Conservation (phyloP, 1,284 basidiomycete genomes). For the Cryptococcus jaspeensis region DNA sequence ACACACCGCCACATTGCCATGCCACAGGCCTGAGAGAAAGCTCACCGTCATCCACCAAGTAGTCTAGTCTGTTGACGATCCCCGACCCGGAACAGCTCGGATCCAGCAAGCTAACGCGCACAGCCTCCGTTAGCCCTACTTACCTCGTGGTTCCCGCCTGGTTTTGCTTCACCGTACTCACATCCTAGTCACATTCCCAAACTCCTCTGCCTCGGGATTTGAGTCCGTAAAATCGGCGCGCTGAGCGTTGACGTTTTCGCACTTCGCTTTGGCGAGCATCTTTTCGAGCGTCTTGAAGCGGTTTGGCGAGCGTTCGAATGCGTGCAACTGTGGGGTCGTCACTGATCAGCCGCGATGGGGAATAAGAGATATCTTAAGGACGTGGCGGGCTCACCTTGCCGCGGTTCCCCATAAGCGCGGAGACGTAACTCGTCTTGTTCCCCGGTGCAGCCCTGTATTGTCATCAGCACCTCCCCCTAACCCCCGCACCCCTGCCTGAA, state of each 20-base stretch:
- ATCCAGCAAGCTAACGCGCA: slow-evolving; percentile 67
- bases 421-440: slow-evolving; percentile 94
- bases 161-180: slow-evolving; percentile 56
- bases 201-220: slow-evolving; percentile 65
- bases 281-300: slow-evolving; percentile 75
- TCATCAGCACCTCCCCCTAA: not conserved
- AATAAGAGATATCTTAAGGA: too few relatives aligned
- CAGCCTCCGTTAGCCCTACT: not conserved
- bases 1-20: not conserved
- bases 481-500: not conserved
- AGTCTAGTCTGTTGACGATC: slow-evolving; percentile 84
- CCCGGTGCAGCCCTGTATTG: slow-evolving; percentile 75
- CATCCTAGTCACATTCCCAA: slow-evolving; percentile 75
- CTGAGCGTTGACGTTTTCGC: slow-evolving; percentile 72
- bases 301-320: slow-evolving; percentile 77
- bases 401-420: slow-evolving; percentile 75
- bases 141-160: not conserved
- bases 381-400: slow-evolving; percentile 63
- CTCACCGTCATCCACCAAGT: slow-evolving; percentile 64
- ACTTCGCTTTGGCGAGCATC: slow-evolving; percentile 78
- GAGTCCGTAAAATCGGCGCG: slow-evolving; percentile 72
- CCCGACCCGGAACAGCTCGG: slow-evolving; percentile 92
- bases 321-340: slow-evolving; percentile 61
- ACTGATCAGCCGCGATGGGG: not conserved
- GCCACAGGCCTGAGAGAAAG: not conserved